Percentiles rank a stretch among this genome's conserved stretches.
Evolutionary conservation across 2,329 filamentous ascomycete genomes (phyloP).

Genomic region (Plectosphaerella sp.): DNA sequence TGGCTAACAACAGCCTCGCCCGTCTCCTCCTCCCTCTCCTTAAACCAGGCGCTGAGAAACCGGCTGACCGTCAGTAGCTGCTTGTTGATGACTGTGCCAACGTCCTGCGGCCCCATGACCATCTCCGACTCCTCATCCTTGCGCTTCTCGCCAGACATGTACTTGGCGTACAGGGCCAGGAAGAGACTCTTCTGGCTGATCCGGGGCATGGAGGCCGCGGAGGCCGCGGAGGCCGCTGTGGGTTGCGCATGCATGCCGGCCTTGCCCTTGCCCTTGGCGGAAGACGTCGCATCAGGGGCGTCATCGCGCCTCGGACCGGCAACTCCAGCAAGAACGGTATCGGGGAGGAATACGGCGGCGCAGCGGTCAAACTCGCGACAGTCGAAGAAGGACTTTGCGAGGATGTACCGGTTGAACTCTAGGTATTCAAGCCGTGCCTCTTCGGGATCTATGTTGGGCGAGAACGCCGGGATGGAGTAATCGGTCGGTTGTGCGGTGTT

Average conservation of each 20-base stretch:
- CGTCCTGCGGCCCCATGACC: conserved; percentile 90
- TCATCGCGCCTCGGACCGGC: conserved; percentile 37
- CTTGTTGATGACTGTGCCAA: conserved; percentile 78
- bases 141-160: conserved; percentile 89
- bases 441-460: conserved; percentile 59
- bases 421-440: conserved; percentile 73
- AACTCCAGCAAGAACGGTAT: conserved; percentile 67
- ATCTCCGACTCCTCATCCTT: conserved; percentile 97
- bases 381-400: conserved; percentile 93
- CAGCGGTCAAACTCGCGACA: conserved; percentile 94
- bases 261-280: conserved; percentile 57
- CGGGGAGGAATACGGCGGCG: conserved; percentile 81
- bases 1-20: conserved; percentile 62
- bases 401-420: conserved; percentile 78
- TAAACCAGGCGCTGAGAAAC: conserved; percentile 78
- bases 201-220: conserved; percentile 35
- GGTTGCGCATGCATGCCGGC: conserved; percentile 2
- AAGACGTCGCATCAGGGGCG: conserved; percentile 34
- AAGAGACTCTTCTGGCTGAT: conserved; percentile 92
- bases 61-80: conserved; percentile 73
- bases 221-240: conserved; percentile 13
- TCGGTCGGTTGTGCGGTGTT: conserved; percentile 49
- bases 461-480: conserved; percentile 42
- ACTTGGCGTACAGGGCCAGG: conserved; percentile 86
- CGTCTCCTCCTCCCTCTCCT: conserved; percentile 54